A percentile compares a stretch with the other conserved stretches of the same genome.
Evolutionary conservation across 2,329 filamentous ascomycete species (phyloP).

Genomic region (Cladosporium sp.): DNA sequence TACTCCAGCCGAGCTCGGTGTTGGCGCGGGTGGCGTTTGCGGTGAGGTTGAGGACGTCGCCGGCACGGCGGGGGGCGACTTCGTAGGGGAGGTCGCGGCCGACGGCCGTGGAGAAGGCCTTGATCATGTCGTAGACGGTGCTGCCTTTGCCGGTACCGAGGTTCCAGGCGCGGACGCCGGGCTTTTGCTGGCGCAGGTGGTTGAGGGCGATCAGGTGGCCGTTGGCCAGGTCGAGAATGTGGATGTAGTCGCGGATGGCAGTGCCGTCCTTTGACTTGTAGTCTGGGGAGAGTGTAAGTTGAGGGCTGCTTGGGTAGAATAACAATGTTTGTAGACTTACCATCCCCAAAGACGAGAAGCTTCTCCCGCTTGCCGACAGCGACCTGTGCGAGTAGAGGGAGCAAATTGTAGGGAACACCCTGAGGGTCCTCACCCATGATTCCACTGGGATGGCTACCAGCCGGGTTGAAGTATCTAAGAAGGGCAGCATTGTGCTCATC

Average conservation of each 20-base stretch:
- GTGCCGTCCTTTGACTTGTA: constrained; percentile 88
- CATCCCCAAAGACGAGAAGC: constrained; percentile 88
- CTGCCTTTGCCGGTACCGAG: constrained; percentile 89
- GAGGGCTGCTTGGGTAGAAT: not conserved
- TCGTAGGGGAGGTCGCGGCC: constrained; percentile 83
- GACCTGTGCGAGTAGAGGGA: constrained; percentile 90
- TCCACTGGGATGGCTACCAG: constrained; percentile 86
- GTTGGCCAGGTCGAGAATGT: constrained; percentile 82
- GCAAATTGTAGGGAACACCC: constrained; percentile 90
- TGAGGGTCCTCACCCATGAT: constrained; percentile 98
- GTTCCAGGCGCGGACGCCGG: constrained; percentile 94
- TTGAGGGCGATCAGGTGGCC: constrained; percentile 87
- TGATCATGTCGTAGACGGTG: constrained; percentile 96
- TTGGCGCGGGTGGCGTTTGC: constrained; percentile 86
- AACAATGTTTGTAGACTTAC: constrained; percentile 47
- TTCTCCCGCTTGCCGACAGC: constrained; percentile 93
- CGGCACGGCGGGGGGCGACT: constrained; percentile 73
- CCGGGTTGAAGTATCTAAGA: constrained; percentile 96
- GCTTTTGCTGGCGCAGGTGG: constrained; percentile 76
- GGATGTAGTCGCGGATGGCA: constrained; percentile 96
- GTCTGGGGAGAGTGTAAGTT: constrained; percentile 51
- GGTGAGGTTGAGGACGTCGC: constrained; percentile 91
- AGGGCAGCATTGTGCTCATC: constrained; percentile 90
- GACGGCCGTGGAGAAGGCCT: constrained; percentile 83
- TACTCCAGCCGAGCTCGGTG: constrained; percentile 86